Conservation (phyloP, 2,329 filamentous ascomycete species). For the Zymoseptoria ardabiliae region DNA sequence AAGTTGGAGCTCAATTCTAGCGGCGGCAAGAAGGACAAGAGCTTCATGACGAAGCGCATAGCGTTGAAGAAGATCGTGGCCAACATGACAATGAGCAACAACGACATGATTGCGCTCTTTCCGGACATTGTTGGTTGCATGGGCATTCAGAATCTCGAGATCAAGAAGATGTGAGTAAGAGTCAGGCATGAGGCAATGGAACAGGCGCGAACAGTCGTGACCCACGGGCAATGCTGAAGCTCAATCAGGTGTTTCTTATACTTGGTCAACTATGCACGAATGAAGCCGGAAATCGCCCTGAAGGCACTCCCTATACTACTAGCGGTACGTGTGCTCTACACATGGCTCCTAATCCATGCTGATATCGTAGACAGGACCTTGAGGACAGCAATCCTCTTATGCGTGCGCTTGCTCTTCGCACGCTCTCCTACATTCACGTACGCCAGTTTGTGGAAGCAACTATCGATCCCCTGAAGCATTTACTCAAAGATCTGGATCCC, state of each 20-base stretch:
- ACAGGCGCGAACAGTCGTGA: neutral
- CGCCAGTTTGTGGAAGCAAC: constrained; percentile 91
- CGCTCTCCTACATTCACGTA: constrained; percentile 96
- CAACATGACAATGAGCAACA: constrained; percentile 99
- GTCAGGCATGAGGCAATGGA: neutral
- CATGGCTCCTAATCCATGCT: neutral
- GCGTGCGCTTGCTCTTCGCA: constrained; percentile 82
- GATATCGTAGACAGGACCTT: constrained; percentile 60
- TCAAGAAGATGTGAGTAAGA: constrained; percentile 91
- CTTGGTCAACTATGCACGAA: constrained; percentile 90
- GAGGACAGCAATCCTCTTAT: constrained; percentile 88
- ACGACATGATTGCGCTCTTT: constrained; percentile 97
- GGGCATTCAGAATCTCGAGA: constrained; percentile 88
- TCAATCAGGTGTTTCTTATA: constrained; percentile 83
- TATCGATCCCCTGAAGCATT: constrained; percentile 70
- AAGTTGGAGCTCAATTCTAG: constrained; percentile 65
- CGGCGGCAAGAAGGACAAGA: constrained; percentile 97
- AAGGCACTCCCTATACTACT: constrained; percentile 86
- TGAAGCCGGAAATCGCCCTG: constrained; percentile 87
- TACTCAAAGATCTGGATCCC: constrained; percentile 80
- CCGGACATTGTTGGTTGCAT: constrained; percentile 94
- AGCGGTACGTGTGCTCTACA: constrained; percentile 47
- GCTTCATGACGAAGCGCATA: constrained; percentile 89
- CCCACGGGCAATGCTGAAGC: constrained; percentile 25
- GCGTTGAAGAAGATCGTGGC: constrained; percentile 98